Conservation (phyloP, 176 grass and related monocot genomes). For the Pontederia paniculata region DNA sequence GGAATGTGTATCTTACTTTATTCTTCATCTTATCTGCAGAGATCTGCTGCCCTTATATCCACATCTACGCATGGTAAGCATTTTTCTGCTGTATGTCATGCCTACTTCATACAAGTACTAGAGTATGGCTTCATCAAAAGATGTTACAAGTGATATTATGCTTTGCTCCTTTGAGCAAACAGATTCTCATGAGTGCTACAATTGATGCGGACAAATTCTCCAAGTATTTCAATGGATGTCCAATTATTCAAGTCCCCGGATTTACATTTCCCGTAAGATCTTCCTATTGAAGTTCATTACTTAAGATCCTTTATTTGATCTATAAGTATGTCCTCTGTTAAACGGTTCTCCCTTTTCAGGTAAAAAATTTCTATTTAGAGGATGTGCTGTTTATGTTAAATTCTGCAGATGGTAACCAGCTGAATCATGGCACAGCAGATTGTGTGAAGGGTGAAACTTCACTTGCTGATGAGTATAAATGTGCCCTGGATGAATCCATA, state of each 20-base stretch:
- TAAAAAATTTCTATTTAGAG: conserved; percentile 91
- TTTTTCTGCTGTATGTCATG: background rate
- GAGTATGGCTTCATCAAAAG: background rate
- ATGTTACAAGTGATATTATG: conserved; percentile 7
- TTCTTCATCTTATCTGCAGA: conserved; percentile 40
- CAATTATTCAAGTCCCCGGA: conserved; percentile 85
- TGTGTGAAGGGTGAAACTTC: conserved; percentile 22
- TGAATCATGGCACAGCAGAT: conserved; percentile 23
- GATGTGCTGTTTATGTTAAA: conserved; percentile 83
- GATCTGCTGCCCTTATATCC: conserved; percentile 71
- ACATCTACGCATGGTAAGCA: conserved; percentile 67
- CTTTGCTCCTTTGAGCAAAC: conserved; percentile 27
- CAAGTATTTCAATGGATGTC: conserved; percentile 84
- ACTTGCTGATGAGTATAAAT: conserved; percentile 61
- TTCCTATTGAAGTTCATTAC: conserved; percentile 10
- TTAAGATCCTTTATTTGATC: too few species aligned
- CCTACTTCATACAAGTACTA: background rate
- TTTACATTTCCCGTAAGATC: conserved; percentile 87
- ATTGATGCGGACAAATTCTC: conserved; percentile 83
- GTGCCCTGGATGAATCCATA: conserved; percentile 83
- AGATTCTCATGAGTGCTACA: conserved; percentile 97
- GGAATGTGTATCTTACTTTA: conserved; percentile 1
- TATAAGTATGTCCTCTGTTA: background rate
- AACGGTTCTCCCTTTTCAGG: conserved; percentile 25
- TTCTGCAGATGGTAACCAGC: conserved; percentile 49